These are phyloP conservation scores for Lactifluus volemus DNA, from an alignment of 768 basidiomycete species.

Conservation along the genomic window DNA sequence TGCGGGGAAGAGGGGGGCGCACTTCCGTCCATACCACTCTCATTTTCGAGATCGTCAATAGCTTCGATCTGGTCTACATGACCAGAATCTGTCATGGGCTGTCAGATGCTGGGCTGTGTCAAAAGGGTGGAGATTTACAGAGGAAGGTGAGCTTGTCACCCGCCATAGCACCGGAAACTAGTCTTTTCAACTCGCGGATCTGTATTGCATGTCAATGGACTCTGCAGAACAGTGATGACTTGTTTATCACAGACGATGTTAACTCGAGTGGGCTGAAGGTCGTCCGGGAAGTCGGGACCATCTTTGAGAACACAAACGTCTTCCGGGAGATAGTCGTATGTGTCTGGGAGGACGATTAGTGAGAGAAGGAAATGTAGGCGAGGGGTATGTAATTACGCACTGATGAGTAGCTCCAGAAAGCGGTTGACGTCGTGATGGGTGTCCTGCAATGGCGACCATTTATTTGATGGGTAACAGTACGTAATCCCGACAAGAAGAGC, in stretches of 20 bases:
- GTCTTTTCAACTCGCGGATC: constrained; percentile 15
- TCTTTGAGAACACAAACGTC: constrained; percentile 19
- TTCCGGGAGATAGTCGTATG: constrained; percentile 12
- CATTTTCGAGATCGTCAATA: constrained; percentile 12
- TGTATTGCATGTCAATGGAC: neutral
- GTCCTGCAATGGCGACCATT: no score
- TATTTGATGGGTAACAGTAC: neutral
- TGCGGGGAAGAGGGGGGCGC: neutral
- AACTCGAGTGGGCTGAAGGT: constrained; percentile 5
- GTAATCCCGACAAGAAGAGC: constrained; percentile 20
- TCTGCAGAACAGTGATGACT: neutral
- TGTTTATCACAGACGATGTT: constrained; percentile 13
- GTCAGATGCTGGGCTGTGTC: neutral
- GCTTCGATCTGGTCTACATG: constrained; percentile 20
- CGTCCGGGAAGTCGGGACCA: neutral
- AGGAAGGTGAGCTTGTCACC: constrained; percentile 24
- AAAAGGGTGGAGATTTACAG: constrained; percentile 18
- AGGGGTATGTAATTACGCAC: neutral
- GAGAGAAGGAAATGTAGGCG: neutral
- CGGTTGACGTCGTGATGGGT: constrained; percentile 16
- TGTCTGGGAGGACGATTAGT: neutral
- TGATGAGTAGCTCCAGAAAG: constrained; percentile 5
- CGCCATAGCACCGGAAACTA: constrained; percentile 17
- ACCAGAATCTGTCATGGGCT: constrained; percentile 17
- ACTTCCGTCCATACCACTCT: constrained; percentile 22